Conservation (phyloP, 768 basidiomycete species). For the Trametes punicea region DNA sequence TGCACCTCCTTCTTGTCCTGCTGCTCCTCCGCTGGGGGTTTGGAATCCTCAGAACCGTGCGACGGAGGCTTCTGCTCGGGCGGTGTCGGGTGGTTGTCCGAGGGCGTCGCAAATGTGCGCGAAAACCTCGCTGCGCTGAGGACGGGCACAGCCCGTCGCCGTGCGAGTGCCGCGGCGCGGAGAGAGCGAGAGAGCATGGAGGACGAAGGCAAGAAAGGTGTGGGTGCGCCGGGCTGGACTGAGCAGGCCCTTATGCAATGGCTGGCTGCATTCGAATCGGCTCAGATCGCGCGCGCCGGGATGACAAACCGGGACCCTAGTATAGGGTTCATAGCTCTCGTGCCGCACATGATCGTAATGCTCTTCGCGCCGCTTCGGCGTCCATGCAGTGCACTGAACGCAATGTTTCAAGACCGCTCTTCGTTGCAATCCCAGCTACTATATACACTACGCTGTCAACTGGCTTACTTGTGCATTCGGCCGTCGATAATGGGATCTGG, state of each 20-base stretch:
- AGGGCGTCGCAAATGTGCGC: constrained; percentile 50
- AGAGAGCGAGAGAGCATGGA: constrained; percentile 61
- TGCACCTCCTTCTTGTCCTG: constrained; percentile 34
- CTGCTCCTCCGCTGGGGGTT: constrained; percentile 31
- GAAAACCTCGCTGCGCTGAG: constrained; percentile 24
- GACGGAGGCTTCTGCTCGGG: constrained; percentile 28
- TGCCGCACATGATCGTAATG: constrained; percentile 14
- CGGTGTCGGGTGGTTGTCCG: constrained; percentile 30
- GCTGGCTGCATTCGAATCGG: background rate
- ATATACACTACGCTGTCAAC: background rate
- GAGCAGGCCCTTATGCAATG: constrained; percentile 3
- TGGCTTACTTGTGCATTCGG: constrained; percentile 3
- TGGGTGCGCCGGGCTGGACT: constrained; percentile 1
- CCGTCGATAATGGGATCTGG: constrained; percentile 17
- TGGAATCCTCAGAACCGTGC: constrained; percentile 24
- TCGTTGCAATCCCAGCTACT: background rate
- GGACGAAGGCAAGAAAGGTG: constrained; percentile 22
- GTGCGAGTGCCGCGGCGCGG: constrained; percentile 47
- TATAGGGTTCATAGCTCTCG: constrained; percentile 5
- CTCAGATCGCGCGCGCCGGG: background rate
- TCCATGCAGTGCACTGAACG: background rate
- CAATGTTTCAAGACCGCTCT: background rate
- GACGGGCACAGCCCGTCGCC: constrained; percentile 38
- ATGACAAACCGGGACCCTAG: constrained; percentile 26
- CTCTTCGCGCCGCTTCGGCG: background rate